Conservation (phyloP, 1,284 basidiomycete genomes). For the Trichosporon sp. region DNA sequence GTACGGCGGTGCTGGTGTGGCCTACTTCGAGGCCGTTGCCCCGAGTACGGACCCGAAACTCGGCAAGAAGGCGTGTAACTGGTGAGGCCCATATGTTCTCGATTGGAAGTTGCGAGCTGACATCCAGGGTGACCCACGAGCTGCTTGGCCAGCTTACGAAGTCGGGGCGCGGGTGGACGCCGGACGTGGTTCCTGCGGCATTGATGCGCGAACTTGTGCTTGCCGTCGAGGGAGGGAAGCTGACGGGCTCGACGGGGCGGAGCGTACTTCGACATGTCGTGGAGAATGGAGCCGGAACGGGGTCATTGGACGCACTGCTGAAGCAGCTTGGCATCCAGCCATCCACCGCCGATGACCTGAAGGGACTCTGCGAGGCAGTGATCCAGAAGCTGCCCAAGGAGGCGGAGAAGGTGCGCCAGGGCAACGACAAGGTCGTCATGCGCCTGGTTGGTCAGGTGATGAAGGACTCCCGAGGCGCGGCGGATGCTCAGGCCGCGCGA, state of each 20-base stretch:
- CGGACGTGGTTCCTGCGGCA: constrained; percentile 57
- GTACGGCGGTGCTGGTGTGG: constrained; percentile 53
- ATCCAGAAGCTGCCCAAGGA: constrained; percentile 66
- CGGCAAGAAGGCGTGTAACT: constrained; percentile 70
- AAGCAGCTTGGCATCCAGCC: constrained; percentile 27
- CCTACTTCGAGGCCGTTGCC: constrained; percentile 67
- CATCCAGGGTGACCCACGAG: constrained; percentile 74
- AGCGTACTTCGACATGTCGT: constrained; percentile 59
- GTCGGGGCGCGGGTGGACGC: constrained; percentile 57
- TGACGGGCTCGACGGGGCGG: constrained; percentile 58
- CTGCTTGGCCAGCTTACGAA: constrained; percentile 68
- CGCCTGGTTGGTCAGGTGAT: constrained; percentile 85
- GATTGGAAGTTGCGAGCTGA: neutral
- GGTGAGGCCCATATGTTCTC: constrained; percentile 53
- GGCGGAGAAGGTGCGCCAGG: constrained; percentile 61
- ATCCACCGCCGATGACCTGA: constrained; percentile 43
- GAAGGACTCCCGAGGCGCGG: constrained; percentile 72
- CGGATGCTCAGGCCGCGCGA: constrained; percentile 54
- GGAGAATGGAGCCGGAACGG: neutral
- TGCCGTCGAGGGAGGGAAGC: constrained; percentile 59
- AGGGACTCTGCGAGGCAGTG: constrained; percentile 57
- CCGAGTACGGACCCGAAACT: constrained; percentile 17
- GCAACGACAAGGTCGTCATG: constrained; percentile 77
- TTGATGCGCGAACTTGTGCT: constrained; percentile 74
- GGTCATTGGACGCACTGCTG: constrained; percentile 51